Evolutionary conservation across 75 land plant genomes (phyloP).

Genomic region (Pinus tabuliformis): DNA sequence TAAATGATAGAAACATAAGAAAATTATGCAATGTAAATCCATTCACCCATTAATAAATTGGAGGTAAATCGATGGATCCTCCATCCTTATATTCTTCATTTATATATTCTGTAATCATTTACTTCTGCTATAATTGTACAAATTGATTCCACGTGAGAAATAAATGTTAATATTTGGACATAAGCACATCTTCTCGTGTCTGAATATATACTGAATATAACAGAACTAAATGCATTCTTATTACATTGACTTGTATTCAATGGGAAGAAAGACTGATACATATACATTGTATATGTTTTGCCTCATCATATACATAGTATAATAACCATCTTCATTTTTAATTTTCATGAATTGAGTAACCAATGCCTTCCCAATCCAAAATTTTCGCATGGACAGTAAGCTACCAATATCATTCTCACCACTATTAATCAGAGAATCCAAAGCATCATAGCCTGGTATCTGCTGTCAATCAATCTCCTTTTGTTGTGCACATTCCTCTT

Average conservation of each 20-base stretch:
- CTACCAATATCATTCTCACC: neutral
- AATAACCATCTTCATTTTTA: neutral
- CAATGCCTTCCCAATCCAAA: conserved; percentile 2
- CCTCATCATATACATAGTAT: conserved; percentile 1
- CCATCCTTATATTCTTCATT: too few relatives aligned
- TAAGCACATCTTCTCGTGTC: neutral
- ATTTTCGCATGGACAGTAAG: neutral
- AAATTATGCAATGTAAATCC: too few relatives aligned
- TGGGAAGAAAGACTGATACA: conserved; percentile 1
- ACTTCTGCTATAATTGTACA: too few relatives aligned
- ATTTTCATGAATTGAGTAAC: conserved; percentile 2
- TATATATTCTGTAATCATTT: too few relatives aligned
- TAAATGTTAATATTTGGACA: too few relatives aligned
- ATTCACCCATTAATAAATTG: too few relatives aligned
- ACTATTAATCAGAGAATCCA: neutral
- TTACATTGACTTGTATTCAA: conserved; percentile 6
- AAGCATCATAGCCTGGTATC: conserved; percentile 1
- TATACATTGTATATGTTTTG: neutral
- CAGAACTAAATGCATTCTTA: neutral
- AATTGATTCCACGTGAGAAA: too few relatives aligned
- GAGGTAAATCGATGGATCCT: too few relatives aligned
- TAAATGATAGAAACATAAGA: too few relatives aligned
- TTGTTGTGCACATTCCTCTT: neutral
- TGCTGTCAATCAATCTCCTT: conserved; percentile 1
- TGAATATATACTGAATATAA: neutral